Evolutionary conservation across 108 stramenopile species (phyloP), one percentile per base, ranked within the genome.

Genomic region (Schizochytrium sp.): DNA sequence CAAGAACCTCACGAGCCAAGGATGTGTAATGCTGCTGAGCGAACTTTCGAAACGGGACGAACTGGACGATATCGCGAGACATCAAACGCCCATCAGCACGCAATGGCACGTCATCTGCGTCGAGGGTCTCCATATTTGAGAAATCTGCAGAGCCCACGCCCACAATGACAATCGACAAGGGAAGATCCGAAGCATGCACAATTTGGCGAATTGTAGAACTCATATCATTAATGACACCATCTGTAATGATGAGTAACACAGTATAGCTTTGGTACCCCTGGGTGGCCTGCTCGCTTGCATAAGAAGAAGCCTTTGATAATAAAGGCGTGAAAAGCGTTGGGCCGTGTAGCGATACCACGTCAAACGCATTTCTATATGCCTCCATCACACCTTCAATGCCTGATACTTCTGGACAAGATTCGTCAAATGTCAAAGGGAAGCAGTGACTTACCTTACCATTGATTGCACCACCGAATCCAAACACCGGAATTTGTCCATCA

Each of bases 21-120:
- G 76, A 47, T n/a, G 76, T 55, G 76, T 83, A 83, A 2, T 83
- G 76, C 76, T 55, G 47, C 45, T 83, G 45, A 40, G 10, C n/a
- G 47, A 83, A 91, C 3, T 92, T 90, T 15, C 90, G 40, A 73
- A 94, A 90, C 40, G 92, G 92, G 38, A 94, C 92, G 55, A 94
- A 94, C 87, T 94, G 94, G 46, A 94, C 94, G 41, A 94, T 93
- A 88, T 94, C 94, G 17, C 94, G 90, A 40, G 50, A 89, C 46
- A 58, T 58, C 5, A 13, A 44, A 42, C 45, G 38, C 1, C 87
- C 87, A 41, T 88, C 2, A 4, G 57, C 40, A 8, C 40, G 38
- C 42, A 88, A 41, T 15, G 57, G 55, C 42, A 44, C 57, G 42
- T 88, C 87, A 45, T 88, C 87, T 1, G 87, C 87, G 57, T 88